Percentiles rank a stretch among this genome's conserved stretches.
phyloP scores from a whole-genome alignment of 345 rosid genomes.

The Lepidium didymum region DNA sequence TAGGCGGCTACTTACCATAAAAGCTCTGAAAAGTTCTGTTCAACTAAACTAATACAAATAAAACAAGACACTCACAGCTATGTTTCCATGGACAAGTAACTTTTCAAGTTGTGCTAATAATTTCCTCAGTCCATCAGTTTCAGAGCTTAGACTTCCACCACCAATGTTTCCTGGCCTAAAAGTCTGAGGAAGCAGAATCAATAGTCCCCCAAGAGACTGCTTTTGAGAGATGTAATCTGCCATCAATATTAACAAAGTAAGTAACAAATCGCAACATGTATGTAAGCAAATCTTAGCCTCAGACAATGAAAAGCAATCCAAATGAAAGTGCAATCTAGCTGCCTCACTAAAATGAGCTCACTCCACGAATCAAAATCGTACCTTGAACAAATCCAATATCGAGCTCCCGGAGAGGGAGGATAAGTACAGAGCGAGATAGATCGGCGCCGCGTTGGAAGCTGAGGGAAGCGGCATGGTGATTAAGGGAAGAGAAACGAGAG shows the following conservation, averaged over 20 bases:
- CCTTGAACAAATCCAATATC: constrained; percentile 64
- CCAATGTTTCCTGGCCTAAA: constrained; percentile 45
- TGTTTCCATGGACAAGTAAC: constrained; percentile 57
- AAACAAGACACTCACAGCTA: constrained; percentile 63
- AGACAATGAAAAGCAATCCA: background rate
- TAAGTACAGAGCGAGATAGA: constrained; percentile 82
- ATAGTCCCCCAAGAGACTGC: constrained; percentile 75
- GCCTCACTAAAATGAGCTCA: background rate
- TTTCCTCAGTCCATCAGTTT: constrained; percentile 35
- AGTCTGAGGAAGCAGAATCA: constrained; percentile 75
- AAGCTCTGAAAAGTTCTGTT: background rate
- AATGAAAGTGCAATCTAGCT: background rate
- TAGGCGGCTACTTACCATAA: background rate
- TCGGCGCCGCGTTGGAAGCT: constrained; percentile 72
- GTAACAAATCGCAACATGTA: background rate
- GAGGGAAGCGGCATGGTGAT: constrained; percentile 83
- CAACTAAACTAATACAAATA: background rate
- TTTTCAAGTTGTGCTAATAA: constrained; percentile 58
- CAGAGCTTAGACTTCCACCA: constrained; percentile 22
- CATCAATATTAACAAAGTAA: background rate
- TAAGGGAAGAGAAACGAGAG: constrained; percentile 84
- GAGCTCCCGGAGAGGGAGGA: constrained; percentile 73
- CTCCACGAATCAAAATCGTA: background rate
- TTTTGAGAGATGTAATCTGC: constrained; percentile 65
- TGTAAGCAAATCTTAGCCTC: background rate